Base-by-base conservation (phyloP, 2,329 filamentous ascomycete genomes). In the Aspergillus vadensis region DNA sequence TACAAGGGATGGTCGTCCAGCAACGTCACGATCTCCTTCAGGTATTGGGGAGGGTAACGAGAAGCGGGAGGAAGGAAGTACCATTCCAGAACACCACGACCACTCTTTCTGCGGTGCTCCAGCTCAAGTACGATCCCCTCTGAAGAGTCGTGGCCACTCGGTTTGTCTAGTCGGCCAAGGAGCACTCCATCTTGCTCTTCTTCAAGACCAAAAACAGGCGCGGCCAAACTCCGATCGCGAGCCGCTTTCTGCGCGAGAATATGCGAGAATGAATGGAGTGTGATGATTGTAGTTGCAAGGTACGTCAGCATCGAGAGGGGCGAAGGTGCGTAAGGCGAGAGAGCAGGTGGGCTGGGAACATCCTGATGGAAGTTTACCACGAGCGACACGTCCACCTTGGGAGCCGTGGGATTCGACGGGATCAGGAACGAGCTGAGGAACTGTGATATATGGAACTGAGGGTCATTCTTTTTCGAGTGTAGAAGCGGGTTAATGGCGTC, bases 201-300 rank as follows among this genome's bases (percentile, higher is more conserved):
- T 6, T 84, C 82, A 1, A 97, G 81, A 0, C 94, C 95, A 75
- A 91, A 96, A 8, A 85, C 85, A 0, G 94, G 94, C 62, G 89
- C 88, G 4, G 85, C 86, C 5, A 91, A 80, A 69, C 90, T 92
- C 59, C 90, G 85, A 74, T 95, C 88, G 9, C 84, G 83, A 3
- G 94, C 92, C n/a, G 83, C 85, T 72, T 92, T 92, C 39, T 85
- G 83, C 30, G 88, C 87, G 5, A 95, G 82, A 47, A 91, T 85
- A 67, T 97, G 92, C 7, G 86, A 80, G 41, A 97, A 83, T 14
- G 87, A 90, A 41, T 89, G 87, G 0, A 91, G 82, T 4, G 85
- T 87, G 61, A 98, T 83, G 56, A 98, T 85, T 3, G 92, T 89
- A 3, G 95, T 99, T n/a, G 93, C 91, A 60, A 97, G 87, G 76